Conservation (phyloP, 2,329 filamentous ascomycete species). For the Arthrobotrys pseudoclavata region DNA sequence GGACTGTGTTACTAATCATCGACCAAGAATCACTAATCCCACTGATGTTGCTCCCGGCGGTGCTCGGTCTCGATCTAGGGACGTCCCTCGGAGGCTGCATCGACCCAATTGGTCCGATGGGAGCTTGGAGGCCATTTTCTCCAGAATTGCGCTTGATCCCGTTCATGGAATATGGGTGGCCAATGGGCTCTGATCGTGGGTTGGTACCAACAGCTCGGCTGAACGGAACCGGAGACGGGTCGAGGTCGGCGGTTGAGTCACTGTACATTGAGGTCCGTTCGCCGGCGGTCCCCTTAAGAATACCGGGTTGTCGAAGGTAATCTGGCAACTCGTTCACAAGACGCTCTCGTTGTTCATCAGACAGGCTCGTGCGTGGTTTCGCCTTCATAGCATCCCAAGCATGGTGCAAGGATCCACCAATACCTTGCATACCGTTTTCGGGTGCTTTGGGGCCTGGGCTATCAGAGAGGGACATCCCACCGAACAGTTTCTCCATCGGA, state of each 20-base stretch:
- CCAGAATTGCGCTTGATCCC: slow-evolving; percentile 55
- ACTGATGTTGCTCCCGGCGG: slow-evolving; percentile 54
- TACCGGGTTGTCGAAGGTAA: slow-evolving; percentile 48
- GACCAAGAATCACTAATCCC: slow-evolving; percentile 59
- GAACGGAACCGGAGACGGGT: slow-evolving; percentile 51
- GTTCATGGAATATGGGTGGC: slow-evolving; percentile 53
- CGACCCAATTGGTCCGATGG: slow-evolving; percentile 48
- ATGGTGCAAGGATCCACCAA: slow-evolving; percentile 84
- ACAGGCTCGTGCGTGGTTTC: slow-evolving; percentile 84
- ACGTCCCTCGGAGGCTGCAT: slow-evolving; percentile 53
- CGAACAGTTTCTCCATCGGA: slow-evolving; percentile 61
- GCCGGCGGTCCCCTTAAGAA: slow-evolving; percentile 43
- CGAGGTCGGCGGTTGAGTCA: slow-evolving; percentile 51
- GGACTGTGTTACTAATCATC: slow-evolving; percentile 57
- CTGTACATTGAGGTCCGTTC: slow-evolving; percentile 55
- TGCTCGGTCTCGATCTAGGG: slow-evolving; percentile 53
- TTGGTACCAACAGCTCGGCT: slow-evolving; percentile 55
- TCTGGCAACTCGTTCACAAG: slow-evolving; percentile 55
- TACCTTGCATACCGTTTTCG: slow-evolving; percentile 81
- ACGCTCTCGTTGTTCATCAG: slow-evolving; percentile 66
- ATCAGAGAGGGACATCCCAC: slow-evolving; percentile 52
- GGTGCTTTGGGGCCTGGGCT: slow-evolving; percentile 87
- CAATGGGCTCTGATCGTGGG: slow-evolving; percentile 52
- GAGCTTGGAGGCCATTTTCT: slow-evolving; percentile 38
- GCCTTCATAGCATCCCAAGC: slow-evolving; percentile 92